phyloP scores from a whole-genome alignment of 306 rosid genomes.

The Cicer bijugum region DNA sequence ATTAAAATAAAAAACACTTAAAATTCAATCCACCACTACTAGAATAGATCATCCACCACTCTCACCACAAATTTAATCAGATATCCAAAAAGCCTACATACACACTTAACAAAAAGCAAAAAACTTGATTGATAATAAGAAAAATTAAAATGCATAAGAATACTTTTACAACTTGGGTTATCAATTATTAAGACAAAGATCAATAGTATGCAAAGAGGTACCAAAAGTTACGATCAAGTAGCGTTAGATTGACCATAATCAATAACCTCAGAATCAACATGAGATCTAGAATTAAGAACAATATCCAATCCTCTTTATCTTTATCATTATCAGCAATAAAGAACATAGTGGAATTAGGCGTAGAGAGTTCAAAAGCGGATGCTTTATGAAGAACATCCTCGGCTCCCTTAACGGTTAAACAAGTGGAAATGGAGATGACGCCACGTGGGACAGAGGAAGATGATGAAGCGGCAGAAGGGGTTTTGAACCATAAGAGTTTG shows the following conservation, averaged over 20 bases:
- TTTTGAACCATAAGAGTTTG: conserved; percentile 54
- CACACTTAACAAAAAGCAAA: not conserved
- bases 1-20: too few species aligned
- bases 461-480: conserved; percentile 29
- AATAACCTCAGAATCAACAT: conserved; percentile 62
- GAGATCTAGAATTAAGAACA: conserved; percentile 67
- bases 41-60: not conserved
- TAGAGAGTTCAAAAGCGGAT: conserved; percentile 58
- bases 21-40: too few species aligned
- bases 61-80: conserved; percentile 9
- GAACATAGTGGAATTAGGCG: conserved; percentile 55
- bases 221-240: not conserved
- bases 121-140: not conserved
- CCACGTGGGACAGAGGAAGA: conserved; percentile 47
- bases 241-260: conserved; percentile 50
- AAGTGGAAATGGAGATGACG: conserved; percentile 51
- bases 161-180: not conserved
- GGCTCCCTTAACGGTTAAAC: conserved; percentile 64
- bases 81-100: conserved; percentile 30
- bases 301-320: conserved; percentile 75
- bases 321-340: conserved; percentile 65
- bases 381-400: conserved; percentile 60
- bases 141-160: not conserved
- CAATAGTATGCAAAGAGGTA: not conserved
- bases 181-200: not conserved